Base-by-base conservation (phyloP, 2,329 filamentous ascomycete genomes). In the Beauveria medogensis region DNA sequence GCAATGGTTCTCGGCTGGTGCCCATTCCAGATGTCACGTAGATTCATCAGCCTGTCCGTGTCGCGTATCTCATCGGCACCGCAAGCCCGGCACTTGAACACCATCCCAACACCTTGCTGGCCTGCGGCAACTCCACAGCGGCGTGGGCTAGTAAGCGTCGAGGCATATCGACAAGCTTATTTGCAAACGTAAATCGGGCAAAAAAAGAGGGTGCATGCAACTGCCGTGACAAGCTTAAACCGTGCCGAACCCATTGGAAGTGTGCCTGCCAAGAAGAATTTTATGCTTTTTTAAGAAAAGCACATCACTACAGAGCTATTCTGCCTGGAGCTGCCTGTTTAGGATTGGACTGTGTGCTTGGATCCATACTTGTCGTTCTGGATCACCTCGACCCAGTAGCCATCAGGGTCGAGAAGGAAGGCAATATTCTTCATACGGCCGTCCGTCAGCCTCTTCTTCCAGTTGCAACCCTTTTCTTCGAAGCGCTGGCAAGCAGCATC, bases 371-470 rank as follows among this genome's bases (percentile, higher is more conserved):
- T 80, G 75, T 90, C 87, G 68, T 96, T 96, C 77, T 96, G 91
- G 55, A 96, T 80, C 68, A 88, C 71, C 75, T 88, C 86, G 59
- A 91, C 82, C 90, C 89, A 95, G 76, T 95, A 96, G 54, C 83
- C 84, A 74, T 96, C 92, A 0, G 92, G 92, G 67, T 93, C 93
- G 53, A 96, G 79, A 52, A 97, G 77, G 71, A 97, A 97, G 0
- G 94, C 94, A 59, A 97, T 87, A 65, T 94, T 91, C 81, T 90
- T 93, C 92, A 97, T 96, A 51, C 84, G 80, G 2, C 93, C 93
- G 65, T 97, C 93, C 2, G 91, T 96, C 64, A 97, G 81, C 65
- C 90, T 83, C 86, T 97, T 97, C 85, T 96, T 96, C 91, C 92
- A 99, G 74, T 83, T 87, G 60, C 93, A 89, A 6, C 88, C 84